phyloP scores from a whole-genome alignment of 1,284 basidiomycete genomes.

The Rhodotorula sp. region DNA sequence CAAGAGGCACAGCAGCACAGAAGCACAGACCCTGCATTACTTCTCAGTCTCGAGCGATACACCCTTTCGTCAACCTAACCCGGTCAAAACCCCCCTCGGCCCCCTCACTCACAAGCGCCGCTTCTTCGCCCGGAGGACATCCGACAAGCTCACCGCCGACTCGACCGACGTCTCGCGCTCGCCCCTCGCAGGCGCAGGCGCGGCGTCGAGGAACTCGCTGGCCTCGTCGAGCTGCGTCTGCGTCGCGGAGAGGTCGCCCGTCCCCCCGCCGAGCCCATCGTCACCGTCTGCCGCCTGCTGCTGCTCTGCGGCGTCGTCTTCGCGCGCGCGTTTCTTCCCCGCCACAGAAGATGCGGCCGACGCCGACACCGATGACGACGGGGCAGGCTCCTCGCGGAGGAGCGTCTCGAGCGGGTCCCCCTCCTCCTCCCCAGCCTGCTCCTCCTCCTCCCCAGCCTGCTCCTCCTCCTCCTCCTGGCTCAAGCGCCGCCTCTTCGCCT shows the following conservation, averaged over 20 bases:
- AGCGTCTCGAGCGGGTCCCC: background rate
- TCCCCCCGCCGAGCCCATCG: background rate
- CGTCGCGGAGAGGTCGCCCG: constrained; percentile 15
- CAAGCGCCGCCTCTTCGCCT: background rate
- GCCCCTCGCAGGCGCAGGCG: background rate
- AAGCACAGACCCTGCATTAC: too few relatives aligned
- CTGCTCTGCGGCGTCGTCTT: background rate
- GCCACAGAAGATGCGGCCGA: too few relatives aligned
- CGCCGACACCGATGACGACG: background rate
- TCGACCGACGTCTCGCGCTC: constrained; percentile 14
- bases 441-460: background rate
- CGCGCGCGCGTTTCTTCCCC: background rate
- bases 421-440: background rate
- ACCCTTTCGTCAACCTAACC: too few relatives aligned
- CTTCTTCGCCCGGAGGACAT: constrained; percentile 23
- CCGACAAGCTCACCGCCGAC: constrained; percentile 18
- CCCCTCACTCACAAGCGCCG: background rate
- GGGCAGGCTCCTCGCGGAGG: background rate
- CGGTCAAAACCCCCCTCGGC: too few relatives aligned
- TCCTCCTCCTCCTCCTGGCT: background rate
- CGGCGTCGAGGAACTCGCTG: background rate
- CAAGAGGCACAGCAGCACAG: too few relatives aligned
- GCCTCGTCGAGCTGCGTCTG: constrained; percentile 3
- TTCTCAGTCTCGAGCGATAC: too few relatives aligned
- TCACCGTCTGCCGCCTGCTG: background rate